Conservation (phyloP, 768 basidiomycete genomes). For the Tephrocybe sp. region DNA sequence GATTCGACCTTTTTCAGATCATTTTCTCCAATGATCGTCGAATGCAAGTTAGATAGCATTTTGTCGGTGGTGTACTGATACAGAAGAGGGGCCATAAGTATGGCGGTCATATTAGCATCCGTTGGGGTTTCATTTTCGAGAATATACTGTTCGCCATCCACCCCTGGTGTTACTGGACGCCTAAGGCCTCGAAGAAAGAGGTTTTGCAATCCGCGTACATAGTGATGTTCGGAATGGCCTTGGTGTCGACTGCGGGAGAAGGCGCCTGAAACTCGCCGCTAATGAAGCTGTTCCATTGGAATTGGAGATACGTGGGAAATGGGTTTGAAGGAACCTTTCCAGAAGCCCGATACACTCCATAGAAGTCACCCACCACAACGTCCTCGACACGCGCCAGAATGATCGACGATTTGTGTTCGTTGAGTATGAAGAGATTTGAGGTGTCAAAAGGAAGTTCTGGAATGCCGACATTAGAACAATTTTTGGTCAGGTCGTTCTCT, state of each 20-base stretch:
- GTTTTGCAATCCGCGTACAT: not conserved
- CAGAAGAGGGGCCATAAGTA: not conserved
- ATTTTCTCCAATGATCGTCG: not conserved
- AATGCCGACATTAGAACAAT: slow-evolving; percentile 2
- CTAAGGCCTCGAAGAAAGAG: not conserved
- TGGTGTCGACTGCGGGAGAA: not conserved
- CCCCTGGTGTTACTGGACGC: not conserved
- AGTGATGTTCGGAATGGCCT: not conserved
- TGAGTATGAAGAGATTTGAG: not conserved
- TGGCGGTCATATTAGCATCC: slow-evolving; percentile 1
- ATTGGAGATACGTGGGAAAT: not conserved
- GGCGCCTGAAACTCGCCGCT: not conserved
- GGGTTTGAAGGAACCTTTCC: not conserved
- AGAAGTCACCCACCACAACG: not conserved
- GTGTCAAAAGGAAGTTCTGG: slow-evolving; percentile 1
- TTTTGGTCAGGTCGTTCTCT: not conserved
- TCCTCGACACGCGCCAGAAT: slow-evolving; percentile 2
- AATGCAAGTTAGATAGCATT: not conserved
- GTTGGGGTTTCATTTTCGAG: not conserved
- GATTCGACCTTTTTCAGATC: not conserved
- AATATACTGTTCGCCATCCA: not conserved
- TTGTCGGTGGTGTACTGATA: slow-evolving; percentile 1
- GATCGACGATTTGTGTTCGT: not conserved
- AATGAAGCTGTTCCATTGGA: not conserved
- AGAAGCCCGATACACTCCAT: not conserved